Evolutionary conservation across 2,329 filamentous ascomycete species (phyloP).

Genomic region (Dendrostoma leiphaemia): DNA sequence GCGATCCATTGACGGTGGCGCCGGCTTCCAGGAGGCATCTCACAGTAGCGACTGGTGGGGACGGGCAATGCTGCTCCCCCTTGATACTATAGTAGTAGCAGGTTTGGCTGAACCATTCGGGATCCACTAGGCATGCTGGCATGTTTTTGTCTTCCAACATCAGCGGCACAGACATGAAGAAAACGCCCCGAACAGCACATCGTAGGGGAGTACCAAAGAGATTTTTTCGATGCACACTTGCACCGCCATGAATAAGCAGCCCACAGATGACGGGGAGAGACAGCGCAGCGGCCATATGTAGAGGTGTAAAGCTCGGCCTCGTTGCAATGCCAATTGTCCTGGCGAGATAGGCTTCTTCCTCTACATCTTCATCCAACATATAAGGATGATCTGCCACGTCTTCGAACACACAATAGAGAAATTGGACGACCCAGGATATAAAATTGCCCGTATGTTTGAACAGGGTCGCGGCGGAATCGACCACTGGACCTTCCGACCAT

Average conservation of each 20-base stretch:
- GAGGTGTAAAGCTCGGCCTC: neutral
- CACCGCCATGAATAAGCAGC: neutral
- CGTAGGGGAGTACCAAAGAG: neutral
- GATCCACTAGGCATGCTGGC: no score
- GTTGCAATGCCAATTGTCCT: neutral
- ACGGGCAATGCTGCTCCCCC: no score
- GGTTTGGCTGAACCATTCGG: no score
- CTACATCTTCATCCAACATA: no score
- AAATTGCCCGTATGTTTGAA: neutral
- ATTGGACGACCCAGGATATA: neutral
- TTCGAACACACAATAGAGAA: no score
- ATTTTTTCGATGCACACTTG: neutral
- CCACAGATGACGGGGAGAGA: neutral
- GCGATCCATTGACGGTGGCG: neutral
- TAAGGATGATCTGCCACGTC: no score
- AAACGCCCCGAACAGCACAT: neutral
- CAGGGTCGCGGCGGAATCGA: neutral
- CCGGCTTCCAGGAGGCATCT: neutral
- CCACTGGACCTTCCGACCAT: neutral
- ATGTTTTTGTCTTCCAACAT: no score
- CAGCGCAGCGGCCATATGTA: constrained; percentile 1
- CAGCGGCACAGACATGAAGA: no score
- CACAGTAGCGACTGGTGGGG: neutral
- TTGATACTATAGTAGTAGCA: no score
- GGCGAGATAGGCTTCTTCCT: neutral